Base-by-base conservation (phyloP, 2,329 filamentous ascomycete genomes). In the Arthroderma sp. region DNA sequence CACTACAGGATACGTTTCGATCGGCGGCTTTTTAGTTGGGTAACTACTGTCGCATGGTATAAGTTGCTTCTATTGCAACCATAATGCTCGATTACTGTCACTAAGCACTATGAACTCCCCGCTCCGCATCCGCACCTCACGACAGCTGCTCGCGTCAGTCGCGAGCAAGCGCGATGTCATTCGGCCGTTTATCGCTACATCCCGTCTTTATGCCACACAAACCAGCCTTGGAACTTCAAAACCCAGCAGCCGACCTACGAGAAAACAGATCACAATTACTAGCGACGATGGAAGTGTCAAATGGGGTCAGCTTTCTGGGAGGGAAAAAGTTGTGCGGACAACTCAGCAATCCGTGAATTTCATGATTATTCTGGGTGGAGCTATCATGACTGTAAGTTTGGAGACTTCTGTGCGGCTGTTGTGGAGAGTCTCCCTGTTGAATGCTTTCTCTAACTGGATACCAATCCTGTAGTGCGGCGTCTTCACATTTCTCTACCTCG, bases 291-390 rank as follows among this genome's bases (percentile, higher is more conserved):
- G 89, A 5, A 73, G 75, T 50, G 79, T 94, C 1, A 77, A 79
- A 3, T 96, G 89, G 89, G 73, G 70, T 3, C 73, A 91, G 44
- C 74, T 96, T 2, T 86, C 81, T 1, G 69, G 67, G 0, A 69
- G 69, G 40, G 89, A 95, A 61, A 95, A 94, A 63, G 79, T 80
- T 2, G 83, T 82, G 27, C 77, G 89, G 34, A 84, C 86, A 6
- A 89, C 85, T 0, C 88, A 95, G 63, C 89, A 95, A 63, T 83
- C 81, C 10, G 82, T 94, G 69, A 95, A 96, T 64, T 78, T 94
- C 52, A 73, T 81, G 52, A 65, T 95, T 50, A 78, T 95, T 6
- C 53, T 86, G 1, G 70, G 81, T 5, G 89, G 89, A 28, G 65
- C 88, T 7, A 73, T 79, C 31, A 69, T 89, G 54, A 94, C 88